Evolutionary conservation across 2,329 filamentous ascomycete species (phyloP).

Genomic region (Colletotrichum filicis): DNA sequence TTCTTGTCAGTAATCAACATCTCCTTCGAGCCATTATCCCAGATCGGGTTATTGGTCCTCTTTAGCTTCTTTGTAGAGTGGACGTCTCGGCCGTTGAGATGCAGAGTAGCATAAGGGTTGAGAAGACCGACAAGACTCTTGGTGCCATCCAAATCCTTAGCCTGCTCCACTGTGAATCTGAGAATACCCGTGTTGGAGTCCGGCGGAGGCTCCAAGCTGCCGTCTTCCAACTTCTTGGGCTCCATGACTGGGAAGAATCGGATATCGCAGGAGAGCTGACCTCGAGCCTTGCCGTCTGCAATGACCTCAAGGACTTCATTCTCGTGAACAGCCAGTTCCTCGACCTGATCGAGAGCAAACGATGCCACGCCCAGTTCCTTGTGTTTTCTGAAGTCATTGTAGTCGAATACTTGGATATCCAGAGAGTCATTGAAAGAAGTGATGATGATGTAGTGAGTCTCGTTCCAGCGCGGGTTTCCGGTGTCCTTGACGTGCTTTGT

Average conservation of each 20-base stretch:
- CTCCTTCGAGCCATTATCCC: slow-evolving; percentile 92
- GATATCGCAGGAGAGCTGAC: slow-evolving; percentile 82
- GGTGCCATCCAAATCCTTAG: slow-evolving; percentile 91
- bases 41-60: slow-evolving; percentile 97
- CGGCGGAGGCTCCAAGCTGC: slow-evolving; percentile 81
- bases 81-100: slow-evolving; percentile 92
- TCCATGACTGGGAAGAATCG: slow-evolving; percentile 96
- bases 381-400: slow-evolving; percentile 95
- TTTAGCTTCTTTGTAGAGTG: slow-evolving; percentile 93
- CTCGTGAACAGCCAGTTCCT: slow-evolving; percentile 81
- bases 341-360: slow-evolving; percentile 85
- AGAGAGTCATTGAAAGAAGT: slow-evolving; percentile 90
- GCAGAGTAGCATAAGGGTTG: slow-evolving; percentile 88
- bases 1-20: slow-evolving; percentile 95
- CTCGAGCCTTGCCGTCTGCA: slow-evolving; percentile 84
- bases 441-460: slow-evolving; percentile 95
- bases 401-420: slow-evolving; percentile 88
- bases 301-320: slow-evolving; percentile 88
- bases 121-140: slow-evolving; percentile 93
- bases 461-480: slow-evolving; percentile 91
- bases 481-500: slow-evolving; percentile 91
- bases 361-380: slow-evolving; percentile 91
- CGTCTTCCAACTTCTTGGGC: slow-evolving; percentile 76
- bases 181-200: slow-evolving; percentile 95
- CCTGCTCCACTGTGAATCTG: slow-evolving; percentile 92